Evolutionary conservation across 1,284 basidiomycete genomes (phyloP), one percentile per base, ranked within the genome.

Genomic region (Microbotryomycetes sp.): DNA sequence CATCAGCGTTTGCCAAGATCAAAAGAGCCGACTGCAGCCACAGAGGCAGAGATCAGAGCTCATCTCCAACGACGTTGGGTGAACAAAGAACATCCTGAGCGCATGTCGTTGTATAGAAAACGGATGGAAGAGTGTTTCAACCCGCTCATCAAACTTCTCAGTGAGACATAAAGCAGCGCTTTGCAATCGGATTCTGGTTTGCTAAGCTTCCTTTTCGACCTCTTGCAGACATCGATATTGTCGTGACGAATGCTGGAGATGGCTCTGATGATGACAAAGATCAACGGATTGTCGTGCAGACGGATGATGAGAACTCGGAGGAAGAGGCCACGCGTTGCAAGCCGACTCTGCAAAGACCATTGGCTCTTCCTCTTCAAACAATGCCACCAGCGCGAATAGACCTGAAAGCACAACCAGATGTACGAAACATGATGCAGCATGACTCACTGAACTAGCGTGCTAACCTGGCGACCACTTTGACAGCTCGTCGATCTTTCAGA

Each of bases 1-100:
- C 36, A 42, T 19, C 9, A 19, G 36, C 9, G 36, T 12, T 12
- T 42, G 9, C 36, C 9, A 42, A 9, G 36, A 9, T 42, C 36
- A 19, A 19, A 42, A 19, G 36, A 42, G 12, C 36, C 36, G 36
- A 19, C 36, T 12, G 12, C 9, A 42, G 36, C 36, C 12, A 42
- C 36, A 9, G 19, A 42, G 19, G 31, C 47, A 1, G 47, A 47
- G 15, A 29, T 64, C 16, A 14, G 45, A 7, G 47, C 47, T 19
- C 65, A 66, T 30, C 56, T 60, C 30, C n/a, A 29, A 15, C 60
- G 66, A 14, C 48, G 54, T 14, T 68, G 66, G 66, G 30, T 62
- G 19, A 28, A 49, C 42, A 56, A 48, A 29, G 16, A 54, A 22
- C 26, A 65, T 31, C 66, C 66, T 1, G 26, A 52, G 5, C 28